Conservation (phyloP, 108 stramenopile genomes). For the Nitzschia palea region DNA sequence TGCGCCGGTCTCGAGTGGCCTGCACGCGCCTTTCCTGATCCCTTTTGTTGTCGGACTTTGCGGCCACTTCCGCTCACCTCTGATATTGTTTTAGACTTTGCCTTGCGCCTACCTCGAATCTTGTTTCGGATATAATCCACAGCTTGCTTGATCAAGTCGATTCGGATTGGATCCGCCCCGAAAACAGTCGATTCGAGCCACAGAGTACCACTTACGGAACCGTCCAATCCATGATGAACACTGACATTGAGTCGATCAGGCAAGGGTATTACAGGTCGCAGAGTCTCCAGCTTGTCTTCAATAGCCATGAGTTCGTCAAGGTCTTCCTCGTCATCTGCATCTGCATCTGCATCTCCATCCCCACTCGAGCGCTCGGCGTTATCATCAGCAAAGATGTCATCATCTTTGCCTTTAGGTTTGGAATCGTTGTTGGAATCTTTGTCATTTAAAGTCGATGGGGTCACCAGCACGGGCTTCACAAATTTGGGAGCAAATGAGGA, state of each 20-base stretch:
- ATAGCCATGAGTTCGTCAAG: constrained; percentile 29
- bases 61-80: constrained; percentile 80
- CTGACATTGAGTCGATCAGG: constrained; percentile 72
- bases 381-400: constrained; percentile 26
- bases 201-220: constrained; percentile 55
- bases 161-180: constrained; percentile 68
- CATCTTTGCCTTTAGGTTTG: constrained; percentile 15
- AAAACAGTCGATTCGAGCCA: constrained; percentile 65
- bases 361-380: constrained; percentile 10
- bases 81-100: constrained; percentile 81
- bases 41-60: constrained; percentile 90
- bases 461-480: not conserved
- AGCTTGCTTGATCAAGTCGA: constrained; percentile 73
- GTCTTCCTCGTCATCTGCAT: constrained; percentile 45
- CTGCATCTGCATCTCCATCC: constrained; percentile 36
- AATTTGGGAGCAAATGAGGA: constrained; percentile 49
- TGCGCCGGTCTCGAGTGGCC: constrained; percentile 89
- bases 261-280: constrained; percentile 55
- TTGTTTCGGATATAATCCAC: constrained; percentile 84
- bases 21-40: constrained; percentile 77
- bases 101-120: constrained; percentile 73
- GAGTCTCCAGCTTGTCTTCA: constrained; percentile 4
- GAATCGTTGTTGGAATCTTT: constrained; percentile 6
- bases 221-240: constrained; percentile 28
- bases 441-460: not conserved